phyloP scores from a whole-genome alignment of 2,329 filamentous ascomycete species.

The Cyanodermella asteris region DNA sequence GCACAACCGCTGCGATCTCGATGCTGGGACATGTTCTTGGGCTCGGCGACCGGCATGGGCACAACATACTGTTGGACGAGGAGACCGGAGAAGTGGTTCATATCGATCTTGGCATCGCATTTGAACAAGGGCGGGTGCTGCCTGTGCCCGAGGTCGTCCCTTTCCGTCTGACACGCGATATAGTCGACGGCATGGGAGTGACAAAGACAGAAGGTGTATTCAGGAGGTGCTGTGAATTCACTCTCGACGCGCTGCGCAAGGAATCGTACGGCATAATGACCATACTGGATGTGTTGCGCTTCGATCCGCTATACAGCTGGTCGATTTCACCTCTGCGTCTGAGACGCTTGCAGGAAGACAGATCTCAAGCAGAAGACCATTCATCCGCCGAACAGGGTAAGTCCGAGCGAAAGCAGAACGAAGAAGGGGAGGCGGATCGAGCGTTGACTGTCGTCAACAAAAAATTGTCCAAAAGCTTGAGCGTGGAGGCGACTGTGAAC shows the following conservation, averaged over 20 bases:
- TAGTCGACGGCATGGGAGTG: constrained; percentile 93
- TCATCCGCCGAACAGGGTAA: constrained; percentile 10
- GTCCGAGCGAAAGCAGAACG: constrained; percentile 19
- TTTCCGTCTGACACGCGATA: constrained; percentile 80
- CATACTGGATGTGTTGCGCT: constrained; percentile 89
- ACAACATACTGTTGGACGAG: constrained; percentile 86
- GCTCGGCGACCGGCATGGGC: constrained; percentile 80
- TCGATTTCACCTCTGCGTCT: constrained; percentile 53
- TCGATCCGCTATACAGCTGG: constrained; percentile 94
- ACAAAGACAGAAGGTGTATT: constrained; percentile 92
- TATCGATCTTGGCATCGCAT: constrained; percentile 90
- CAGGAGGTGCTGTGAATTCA: constrained; percentile 94
- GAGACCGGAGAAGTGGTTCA: constrained; percentile 85
- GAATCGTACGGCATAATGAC: constrained; percentile 98
- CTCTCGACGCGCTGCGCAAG: constrained; percentile 78
- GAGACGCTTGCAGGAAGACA: constrained; percentile 44
- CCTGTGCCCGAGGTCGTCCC: constrained; percentile 90
- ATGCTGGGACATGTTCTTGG: constrained; percentile 88
- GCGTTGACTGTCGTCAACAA: constrained; percentile 85
- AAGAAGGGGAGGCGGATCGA: constrained; percentile 65
- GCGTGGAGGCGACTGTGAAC: constrained; percentile 86
- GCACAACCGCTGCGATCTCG: constrained; percentile 82
- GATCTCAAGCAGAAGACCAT: too few relatives aligned
- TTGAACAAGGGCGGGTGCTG: constrained; percentile 87
- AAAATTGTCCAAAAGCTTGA: constrained; percentile 85